Evolutionary conservation across 225 moss, liverwort and hornwort species (phyloP), one percentile per base, ranked within the genome.

Genomic region (Straminergon stramineum): DNA sequence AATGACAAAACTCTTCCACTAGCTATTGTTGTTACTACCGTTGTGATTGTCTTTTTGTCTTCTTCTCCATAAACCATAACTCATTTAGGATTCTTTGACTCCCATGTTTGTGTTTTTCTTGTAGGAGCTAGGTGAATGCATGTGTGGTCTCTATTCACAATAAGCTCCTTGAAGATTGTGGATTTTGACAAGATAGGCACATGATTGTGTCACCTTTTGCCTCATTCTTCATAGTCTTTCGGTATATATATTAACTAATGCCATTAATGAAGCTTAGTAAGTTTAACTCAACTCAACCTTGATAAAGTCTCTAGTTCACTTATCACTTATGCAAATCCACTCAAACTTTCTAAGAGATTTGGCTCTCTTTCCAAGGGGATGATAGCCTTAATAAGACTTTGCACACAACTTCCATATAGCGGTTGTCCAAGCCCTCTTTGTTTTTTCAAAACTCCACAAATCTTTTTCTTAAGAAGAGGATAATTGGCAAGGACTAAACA

Each of bases 231-330:
- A 35, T 37, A 37, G 37, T 21, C 6, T 37, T 68, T 68, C 37
- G 3, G 6, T 68, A 21, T 11, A 21, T 37, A 21, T 6, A 37
- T 37, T 11, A 6, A 2, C 1, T 3, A 0, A 21, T 31, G 31
- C 16, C 12, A 21, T 68, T 68, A 11, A 20, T 37, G 68, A 37
- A 68, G 10, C 35, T 68, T 37, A 12, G 6, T 68, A 68, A 68
- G 21, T 21, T 1, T 1, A 68, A 68, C 37, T 68, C 21, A 68
- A 37, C 19, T 68, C 31, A 30, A 37, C 20, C 20, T 21, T 37
- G 6, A 37, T 37, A 37, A 68, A 68, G 68, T 11, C 6, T 68
- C 2, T 20, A 68, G 37, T 68, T 6, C 6, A 69, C 22, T 69
- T 69, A 69, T n/a, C 21, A 20, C 22, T 11, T 22, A 69, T 22